A percentile compares a stretch with the other conserved stretches of the same genome.
Conservation (phyloP, 257 asterid genomes). For the Lithospermum erythrorhizon region DNA sequence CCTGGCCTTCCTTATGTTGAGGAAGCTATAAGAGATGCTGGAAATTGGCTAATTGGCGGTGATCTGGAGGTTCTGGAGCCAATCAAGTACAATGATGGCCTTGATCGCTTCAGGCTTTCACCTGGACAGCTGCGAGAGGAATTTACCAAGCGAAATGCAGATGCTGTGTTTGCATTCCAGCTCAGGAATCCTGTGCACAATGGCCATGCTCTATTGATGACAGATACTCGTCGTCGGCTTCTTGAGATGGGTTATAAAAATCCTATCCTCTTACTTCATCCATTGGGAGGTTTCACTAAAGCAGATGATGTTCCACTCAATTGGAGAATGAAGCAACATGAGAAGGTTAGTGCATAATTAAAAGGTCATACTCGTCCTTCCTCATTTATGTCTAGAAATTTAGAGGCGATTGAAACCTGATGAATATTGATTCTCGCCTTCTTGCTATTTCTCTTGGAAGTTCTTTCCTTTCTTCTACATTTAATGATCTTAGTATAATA, state of each 20-base stretch:
- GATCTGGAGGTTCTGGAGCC: conserved; percentile 67
- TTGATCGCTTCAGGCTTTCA: conserved; percentile 74
- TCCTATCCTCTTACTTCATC: conserved; percentile 86
- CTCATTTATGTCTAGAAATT: no score
- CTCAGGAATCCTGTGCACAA: conserved; percentile 83
- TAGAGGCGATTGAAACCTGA: neutral
- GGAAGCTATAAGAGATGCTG: conserved; percentile 57
- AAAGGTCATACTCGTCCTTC: neutral
- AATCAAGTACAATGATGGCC: conserved; percentile 67
- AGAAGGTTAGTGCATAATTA: conserved; percentile 39
- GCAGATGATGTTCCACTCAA: conserved; percentile 83
- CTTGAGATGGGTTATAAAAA: conserved; percentile 69
- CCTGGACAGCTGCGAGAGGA: conserved; percentile 60
- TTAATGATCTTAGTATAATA: neutral
- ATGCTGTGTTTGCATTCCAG: conserved; percentile 88
- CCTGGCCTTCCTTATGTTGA: conserved; percentile 81
- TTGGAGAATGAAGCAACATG: conserved; percentile 86
- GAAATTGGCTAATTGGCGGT: conserved; percentile 92
- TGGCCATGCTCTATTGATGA: conserved; percentile 81
- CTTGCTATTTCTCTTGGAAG: neutral
- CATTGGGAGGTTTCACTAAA: conserved; percentile 76
- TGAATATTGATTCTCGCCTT: no score
- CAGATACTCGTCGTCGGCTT: conserved; percentile 67
- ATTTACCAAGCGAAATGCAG: conserved; percentile 61
- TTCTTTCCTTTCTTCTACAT: neutral